Conservation (phyloP, 805 yeast species). For the Candida odintsovae region DNA sequence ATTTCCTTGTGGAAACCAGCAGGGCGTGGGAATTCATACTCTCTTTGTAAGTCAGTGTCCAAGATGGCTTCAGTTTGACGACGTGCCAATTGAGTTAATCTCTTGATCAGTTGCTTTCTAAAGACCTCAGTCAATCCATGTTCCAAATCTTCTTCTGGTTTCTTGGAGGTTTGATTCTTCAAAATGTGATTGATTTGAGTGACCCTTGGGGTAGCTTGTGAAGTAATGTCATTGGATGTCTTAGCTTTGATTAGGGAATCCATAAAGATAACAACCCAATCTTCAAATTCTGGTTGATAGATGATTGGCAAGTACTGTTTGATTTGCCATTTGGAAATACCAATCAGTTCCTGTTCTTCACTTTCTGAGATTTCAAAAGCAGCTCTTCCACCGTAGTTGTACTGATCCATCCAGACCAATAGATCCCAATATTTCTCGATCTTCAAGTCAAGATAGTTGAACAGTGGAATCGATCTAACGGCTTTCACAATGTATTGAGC, state of each 20-base stretch:
- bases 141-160: conserved; percentile 29
- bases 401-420: conserved; percentile 92
- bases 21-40: conserved; percentile 66
- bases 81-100: conserved; percentile 59
- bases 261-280: conserved; percentile 75
- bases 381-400: conserved; percentile 74
- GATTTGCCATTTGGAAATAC: conserved; percentile 73
- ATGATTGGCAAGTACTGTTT: conserved; percentile 66
- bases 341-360: conserved; percentile 32
- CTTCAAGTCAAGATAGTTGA: conserved; percentile 71
- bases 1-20: conserved; percentile 65
- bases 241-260: conserved; percentile 62
- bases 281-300: conserved; percentile 77
- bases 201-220: conserved; percentile 49
- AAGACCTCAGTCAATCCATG: conserved; percentile 50
- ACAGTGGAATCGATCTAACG: conserved; percentile 72
- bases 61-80: conserved; percentile 70
- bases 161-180: conserved; percentile 34
- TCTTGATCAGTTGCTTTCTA: conserved; percentile 56
- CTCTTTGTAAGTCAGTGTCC: conserved; percentile 55
- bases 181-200: conserved; percentile 61
- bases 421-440: conserved; percentile 85
- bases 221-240: conserved; percentile 22
- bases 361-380: conserved; percentile 32
- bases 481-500: conserved; percentile 79